Evolutionary conservation across 1,284 basidiomycete species (phyloP).

Genomic region (Apiotrichum montevideense): DNA sequence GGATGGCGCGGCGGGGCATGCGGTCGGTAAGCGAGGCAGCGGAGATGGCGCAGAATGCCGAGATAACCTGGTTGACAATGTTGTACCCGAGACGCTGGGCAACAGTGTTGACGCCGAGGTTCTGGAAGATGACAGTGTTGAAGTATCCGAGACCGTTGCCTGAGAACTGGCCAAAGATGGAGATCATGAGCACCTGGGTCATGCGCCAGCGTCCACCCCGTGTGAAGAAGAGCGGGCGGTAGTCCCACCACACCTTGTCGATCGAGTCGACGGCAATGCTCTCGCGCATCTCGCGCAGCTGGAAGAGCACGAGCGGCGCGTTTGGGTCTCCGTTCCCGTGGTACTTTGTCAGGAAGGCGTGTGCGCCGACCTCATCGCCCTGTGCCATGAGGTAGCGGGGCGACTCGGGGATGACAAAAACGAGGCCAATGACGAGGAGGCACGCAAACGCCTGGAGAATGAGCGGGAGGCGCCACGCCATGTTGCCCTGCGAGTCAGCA

Average conservation of each 20-base stretch:
- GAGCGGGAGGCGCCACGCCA: conserved; percentile 27
- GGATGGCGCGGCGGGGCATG: conserved; percentile 8
- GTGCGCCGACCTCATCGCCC: conserved; percentile 57
- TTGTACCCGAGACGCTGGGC: conserved; percentile 51
- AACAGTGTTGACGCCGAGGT: conserved; percentile 20
- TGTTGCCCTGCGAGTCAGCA: conserved; percentile 3
- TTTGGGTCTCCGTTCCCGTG: conserved; percentile 41
- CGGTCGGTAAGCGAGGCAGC: conserved; percentile 10
- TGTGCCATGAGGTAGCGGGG: conserved; percentile 25
- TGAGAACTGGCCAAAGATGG: conserved; percentile 44
- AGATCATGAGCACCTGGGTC: conserved; percentile 12
- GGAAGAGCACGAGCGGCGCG: conserved; percentile 49
- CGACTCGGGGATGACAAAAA: conserved; percentile 24
- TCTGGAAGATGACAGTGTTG: conserved; percentile 32
- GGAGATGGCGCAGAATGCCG: conserved; percentile 50
- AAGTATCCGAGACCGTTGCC: conserved; percentile 49
- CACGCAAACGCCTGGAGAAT: conserved; percentile 23
- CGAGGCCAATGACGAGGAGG: conserved; percentile 4
- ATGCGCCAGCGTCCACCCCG: background rate
- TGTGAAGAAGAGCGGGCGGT: background rate
- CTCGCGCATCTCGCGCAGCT: conserved; percentile 55
- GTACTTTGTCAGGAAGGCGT: conserved; percentile 66
- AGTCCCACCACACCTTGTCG: conserved; percentile 58
- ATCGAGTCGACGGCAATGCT: conserved; percentile 53
- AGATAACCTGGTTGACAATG: conserved; percentile 53